A percentile compares a stretch with the other conserved stretches of the same genome.
Evolutionary conservation across 2,329 filamentous ascomycete genomes (phyloP).

Genomic region (Paecilomyces niveus): DNA sequence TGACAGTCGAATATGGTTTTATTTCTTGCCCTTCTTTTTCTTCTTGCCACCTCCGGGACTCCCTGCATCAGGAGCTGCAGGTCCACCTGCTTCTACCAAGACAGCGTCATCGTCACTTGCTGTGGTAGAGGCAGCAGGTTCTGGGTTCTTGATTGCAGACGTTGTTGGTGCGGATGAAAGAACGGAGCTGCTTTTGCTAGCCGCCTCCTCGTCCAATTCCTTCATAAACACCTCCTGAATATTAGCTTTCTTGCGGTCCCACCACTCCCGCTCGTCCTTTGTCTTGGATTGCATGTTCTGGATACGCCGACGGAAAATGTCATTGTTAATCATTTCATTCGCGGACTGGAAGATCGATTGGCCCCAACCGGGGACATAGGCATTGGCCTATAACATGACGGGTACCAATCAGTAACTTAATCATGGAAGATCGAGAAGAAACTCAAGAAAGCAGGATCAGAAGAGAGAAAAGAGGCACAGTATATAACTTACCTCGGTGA

Average conservation of each 20-base stretch:
- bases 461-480: neutral
- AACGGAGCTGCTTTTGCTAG: constrained; percentile 2
- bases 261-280: constrained; percentile 77
- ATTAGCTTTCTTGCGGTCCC: constrained; percentile 71
- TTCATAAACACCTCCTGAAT: constrained; percentile 76
- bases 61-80: constrained; percentile 24
- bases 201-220: constrained; percentile 53
- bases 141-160: constrained; percentile 12
- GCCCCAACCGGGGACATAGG: constrained; percentile 81
- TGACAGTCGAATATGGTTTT: neutral
- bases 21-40: constrained; percentile 45
- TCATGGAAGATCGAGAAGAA: neutral
- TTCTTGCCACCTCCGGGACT: constrained; percentile 26
- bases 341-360: constrained; percentile 94
- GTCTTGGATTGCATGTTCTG: constrained; percentile 67
- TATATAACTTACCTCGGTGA: constrained; percentile 63
- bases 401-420: neutral
- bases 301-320: constrained; percentile 64
- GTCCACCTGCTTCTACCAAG: constrained; percentile 60
- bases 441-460: neutral
- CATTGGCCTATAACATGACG: constrained; percentile 68
- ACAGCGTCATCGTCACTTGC: constrained; percentile 67
- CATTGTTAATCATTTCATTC: constrained; percentile 89
- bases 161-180: constrained; percentile 9
- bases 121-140: constrained; percentile 25